Evolutionary conservation across 148 eudicot genomes (phyloP).

Genomic region (Polygonum maritimum): DNA sequence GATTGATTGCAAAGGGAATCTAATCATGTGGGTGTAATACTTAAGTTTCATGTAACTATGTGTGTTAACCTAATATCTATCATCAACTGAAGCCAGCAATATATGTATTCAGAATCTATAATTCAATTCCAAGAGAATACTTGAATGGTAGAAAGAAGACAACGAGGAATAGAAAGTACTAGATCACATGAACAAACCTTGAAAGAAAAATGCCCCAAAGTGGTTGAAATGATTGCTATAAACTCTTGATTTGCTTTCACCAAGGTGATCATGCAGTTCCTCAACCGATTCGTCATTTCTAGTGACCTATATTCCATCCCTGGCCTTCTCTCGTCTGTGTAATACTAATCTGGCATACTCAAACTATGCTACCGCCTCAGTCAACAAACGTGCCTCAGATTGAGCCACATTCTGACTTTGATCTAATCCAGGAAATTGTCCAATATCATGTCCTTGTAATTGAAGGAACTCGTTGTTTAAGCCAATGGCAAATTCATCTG

Average conservation of each 20-base stretch:
- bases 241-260: neutral
- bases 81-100: neutral
- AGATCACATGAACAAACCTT: neutral
- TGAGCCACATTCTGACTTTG: neutral
- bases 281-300: neutral
- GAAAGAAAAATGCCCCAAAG: neutral
- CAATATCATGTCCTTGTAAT: constrained; percentile 68
- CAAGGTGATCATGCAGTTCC: neutral
- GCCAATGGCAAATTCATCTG: constrained; percentile 77
- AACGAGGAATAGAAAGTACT: neutral
- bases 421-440: constrained; percentile 74
- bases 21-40: too few species aligned
- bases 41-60: too few species aligned
- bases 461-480: constrained; percentile 55
- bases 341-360: neutral
- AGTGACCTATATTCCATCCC: neutral
- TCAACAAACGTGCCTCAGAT: neutral
- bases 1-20: too few species aligned
- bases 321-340: neutral
- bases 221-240: neutral
- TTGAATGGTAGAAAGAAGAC: neutral
- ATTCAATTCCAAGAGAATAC: neutral
- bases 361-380: neutral
- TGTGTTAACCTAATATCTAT: too few species aligned
- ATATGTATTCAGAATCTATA: neutral